Evolutionary conservation across 192 early-diverging fungal species (phyloP).

Genomic region (Pilaira anomala): DNA sequence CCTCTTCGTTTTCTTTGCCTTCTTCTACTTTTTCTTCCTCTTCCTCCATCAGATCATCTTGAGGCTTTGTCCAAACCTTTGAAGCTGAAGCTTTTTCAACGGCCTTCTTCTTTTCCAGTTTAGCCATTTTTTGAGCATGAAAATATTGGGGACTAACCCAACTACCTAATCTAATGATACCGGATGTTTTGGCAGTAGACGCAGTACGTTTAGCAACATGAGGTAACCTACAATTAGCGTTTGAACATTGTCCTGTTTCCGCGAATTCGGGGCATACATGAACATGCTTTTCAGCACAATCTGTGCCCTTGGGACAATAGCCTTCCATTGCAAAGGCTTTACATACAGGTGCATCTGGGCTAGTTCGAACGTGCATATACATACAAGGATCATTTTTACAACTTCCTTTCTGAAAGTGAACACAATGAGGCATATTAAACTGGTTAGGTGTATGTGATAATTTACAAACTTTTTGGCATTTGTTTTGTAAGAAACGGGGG

Average conservation of each 20-base stretch:
- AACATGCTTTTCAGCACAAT: constrained; percentile 61
- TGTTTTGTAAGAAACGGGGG: constrained; percentile 41
- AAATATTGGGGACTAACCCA: constrained; percentile 15
- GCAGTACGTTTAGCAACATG: constrained; percentile 40
- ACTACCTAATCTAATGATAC: constrained; percentile 8
- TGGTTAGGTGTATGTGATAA: constrained; percentile 58
- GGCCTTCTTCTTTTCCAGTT: not conserved
- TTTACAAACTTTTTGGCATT: constrained; percentile 47
- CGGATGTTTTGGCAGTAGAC: constrained; percentile 1
- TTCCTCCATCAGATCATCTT: constrained; percentile 4
- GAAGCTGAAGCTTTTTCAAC: constrained; percentile 9
- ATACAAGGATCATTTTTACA: constrained; percentile 54
- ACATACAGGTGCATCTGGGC: constrained; percentile 59
- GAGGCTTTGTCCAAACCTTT: constrained; percentile 17
- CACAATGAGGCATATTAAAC: constrained; percentile 53
- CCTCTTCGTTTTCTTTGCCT: too few species aligned
- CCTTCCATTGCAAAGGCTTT: constrained; percentile 61
- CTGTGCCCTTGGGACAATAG: constrained; percentile 53
- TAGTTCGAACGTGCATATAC: constrained; percentile 57
- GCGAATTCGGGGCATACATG: constrained; percentile 70
- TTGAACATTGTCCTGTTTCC: constrained; percentile 55
- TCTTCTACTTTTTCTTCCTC: constrained; percentile 2
- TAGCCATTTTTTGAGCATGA: not conserved
- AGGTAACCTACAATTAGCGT: constrained; percentile 55
- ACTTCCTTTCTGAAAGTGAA: constrained; percentile 60